Conservation (phyloP, 441 rosid genomes). For the Raphanus hybrid region DNA sequence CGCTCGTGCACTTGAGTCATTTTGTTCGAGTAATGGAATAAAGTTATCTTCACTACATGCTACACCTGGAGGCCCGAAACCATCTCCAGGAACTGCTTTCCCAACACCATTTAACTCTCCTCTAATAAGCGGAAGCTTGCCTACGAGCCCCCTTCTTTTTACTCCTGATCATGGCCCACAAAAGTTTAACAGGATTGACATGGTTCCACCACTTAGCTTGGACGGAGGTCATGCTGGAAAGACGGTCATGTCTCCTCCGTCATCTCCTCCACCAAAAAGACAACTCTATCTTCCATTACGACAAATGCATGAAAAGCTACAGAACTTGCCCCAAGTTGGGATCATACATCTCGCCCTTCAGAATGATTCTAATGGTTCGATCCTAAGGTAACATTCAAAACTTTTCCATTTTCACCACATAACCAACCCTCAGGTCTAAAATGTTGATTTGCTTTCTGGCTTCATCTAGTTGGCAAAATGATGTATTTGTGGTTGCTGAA, state of each 20-base stretch:
- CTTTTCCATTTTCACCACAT: slow-evolving; percentile 5
- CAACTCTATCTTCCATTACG: slow-evolving; percentile 74
- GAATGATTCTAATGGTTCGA: slow-evolving; percentile 78
- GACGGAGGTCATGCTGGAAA: slow-evolving; percentile 75
- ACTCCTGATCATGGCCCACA: slow-evolving; percentile 85
- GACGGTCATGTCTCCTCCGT: slow-evolving; percentile 65
- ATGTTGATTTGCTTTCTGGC: background rate
- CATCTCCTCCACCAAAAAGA: slow-evolving; percentile 73
- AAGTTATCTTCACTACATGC: slow-evolving; percentile 65
- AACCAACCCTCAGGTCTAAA: background rate
- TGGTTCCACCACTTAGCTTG: slow-evolving; percentile 94
- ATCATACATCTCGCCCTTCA: slow-evolving; percentile 91
- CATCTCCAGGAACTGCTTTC: slow-evolving; percentile 62
- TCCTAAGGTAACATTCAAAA: slow-evolving; percentile 67
- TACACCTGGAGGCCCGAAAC: slow-evolving; percentile 59
- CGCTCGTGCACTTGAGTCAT: slow-evolving; percentile 93
- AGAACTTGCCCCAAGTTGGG: slow-evolving; percentile 90
- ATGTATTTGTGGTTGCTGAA: slow-evolving; percentile 97
- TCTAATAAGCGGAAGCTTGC: slow-evolving; percentile 88
- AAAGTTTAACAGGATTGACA: slow-evolving; percentile 74
- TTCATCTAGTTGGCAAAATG: slow-evolving; percentile 78
- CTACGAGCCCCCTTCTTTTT: slow-evolving; percentile 84
- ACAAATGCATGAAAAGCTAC: slow-evolving; percentile 91
- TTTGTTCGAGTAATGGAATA: slow-evolving; percentile 74
- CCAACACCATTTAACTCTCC: slow-evolving; percentile 94